Conservation (phyloP, 768 basidiomycete species). For the Coprinopsis sp. region DNA sequence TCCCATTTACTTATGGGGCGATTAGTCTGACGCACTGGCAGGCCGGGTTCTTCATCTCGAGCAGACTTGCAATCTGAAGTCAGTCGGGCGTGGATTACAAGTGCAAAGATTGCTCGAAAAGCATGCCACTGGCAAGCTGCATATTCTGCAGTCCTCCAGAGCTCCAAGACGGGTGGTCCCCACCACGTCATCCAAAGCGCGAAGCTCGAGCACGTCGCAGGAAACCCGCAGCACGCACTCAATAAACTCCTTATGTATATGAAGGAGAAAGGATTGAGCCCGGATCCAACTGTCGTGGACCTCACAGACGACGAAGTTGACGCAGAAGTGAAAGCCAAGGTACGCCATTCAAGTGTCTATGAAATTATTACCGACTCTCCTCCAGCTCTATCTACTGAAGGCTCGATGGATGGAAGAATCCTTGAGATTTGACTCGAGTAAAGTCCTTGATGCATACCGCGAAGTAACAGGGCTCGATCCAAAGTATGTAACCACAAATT, state of each 20-base stretch:
- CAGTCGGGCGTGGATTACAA: constrained; percentile 84
- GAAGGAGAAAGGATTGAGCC: constrained; percentile 45
- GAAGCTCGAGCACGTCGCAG: constrained; percentile 74
- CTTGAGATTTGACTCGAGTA: constrained; percentile 66
- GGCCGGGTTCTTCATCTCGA: constrained; percentile 31
- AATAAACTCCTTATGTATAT: constrained; percentile 80
- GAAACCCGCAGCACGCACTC: constrained; percentile 79
- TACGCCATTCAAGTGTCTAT: constrained; percentile 18
- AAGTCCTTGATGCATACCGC: constrained; percentile 57
- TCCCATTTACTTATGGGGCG: background rate
- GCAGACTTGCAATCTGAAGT: constrained; percentile 52
- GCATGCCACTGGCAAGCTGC: constrained; percentile 95
- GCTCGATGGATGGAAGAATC: constrained; percentile 94
- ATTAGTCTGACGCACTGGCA: constrained; percentile 14
- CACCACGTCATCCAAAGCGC: constrained; percentile 89
- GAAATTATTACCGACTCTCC: background rate
- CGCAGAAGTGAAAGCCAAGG: constrained; percentile 69
- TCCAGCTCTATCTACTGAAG: constrained; percentile 70
- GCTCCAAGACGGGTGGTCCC: constrained; percentile 61
- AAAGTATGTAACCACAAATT: constrained; percentile 34
- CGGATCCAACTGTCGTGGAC: constrained; percentile 46
- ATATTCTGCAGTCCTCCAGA: constrained; percentile 92
- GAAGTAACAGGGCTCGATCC: constrained; percentile 45
- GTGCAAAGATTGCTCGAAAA: constrained; percentile 94
- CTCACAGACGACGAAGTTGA: constrained; percentile 49